Percentiles rank a stretch among this genome's conserved stretches.
These are phyloP conservation scores for Stagonosporopsis tanaceti DNA, from an alignment of 2,329 filamentous ascomycete genomes.

Conservation along the genomic window DNA sequence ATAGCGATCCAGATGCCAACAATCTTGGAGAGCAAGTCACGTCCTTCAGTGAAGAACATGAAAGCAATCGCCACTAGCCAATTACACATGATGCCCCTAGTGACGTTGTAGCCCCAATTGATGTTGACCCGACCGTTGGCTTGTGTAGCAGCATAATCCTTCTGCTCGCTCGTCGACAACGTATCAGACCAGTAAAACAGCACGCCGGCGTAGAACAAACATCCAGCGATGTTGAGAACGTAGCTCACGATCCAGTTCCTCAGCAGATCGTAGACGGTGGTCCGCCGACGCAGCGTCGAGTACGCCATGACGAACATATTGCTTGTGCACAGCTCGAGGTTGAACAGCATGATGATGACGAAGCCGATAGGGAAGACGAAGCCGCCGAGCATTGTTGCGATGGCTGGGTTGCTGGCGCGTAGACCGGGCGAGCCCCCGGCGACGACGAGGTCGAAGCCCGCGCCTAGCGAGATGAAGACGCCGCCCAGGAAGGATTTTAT, in stretches of 20 bases:
- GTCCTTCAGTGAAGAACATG: slow-evolving; percentile 12
- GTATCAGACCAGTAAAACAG: slow-evolving; percentile 24
- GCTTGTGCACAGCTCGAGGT: slow-evolving; percentile 25
- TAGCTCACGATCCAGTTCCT: slow-evolving; percentile 25
- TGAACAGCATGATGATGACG: slow-evolving; percentile 25
- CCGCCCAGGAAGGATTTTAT: slow-evolving; percentile 45
- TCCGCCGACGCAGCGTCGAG: slow-evolving; percentile 16
- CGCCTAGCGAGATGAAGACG: slow-evolving; percentile 47
- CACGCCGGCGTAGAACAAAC: slow-evolving; percentile 25
- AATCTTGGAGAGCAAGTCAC: slow-evolving; percentile 16
- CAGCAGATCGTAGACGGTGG: slow-evolving; percentile 15
- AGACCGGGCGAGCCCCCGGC: slow-evolving; percentile 37
- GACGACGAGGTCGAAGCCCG: slow-evolving; percentile 46
- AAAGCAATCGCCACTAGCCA: slow-evolving; percentile 19
- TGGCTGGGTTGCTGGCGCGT: slow-evolving; percentile 21
- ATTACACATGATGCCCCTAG: slow-evolving; percentile 19
- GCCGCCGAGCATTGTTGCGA: slow-evolving; percentile 20
- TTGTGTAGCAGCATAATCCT: slow-evolving; percentile 16
- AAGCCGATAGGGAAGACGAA: slow-evolving; percentile 25
- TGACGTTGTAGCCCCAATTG: slow-evolving; percentile 21
- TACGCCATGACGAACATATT: slow-evolving; percentile 30
- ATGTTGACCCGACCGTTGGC: slow-evolving; percentile 16
- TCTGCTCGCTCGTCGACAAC: slow-evolving; percentile 20
- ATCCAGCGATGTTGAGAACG: slow-evolving; percentile 18
- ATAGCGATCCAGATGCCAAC: slow-evolving; percentile 19